These are phyloP conservation scores for Exophiala phaeomuriformis DNA, from an alignment of 2,329 filamentous ascomycete species.

Conservation along the genomic window DNA sequence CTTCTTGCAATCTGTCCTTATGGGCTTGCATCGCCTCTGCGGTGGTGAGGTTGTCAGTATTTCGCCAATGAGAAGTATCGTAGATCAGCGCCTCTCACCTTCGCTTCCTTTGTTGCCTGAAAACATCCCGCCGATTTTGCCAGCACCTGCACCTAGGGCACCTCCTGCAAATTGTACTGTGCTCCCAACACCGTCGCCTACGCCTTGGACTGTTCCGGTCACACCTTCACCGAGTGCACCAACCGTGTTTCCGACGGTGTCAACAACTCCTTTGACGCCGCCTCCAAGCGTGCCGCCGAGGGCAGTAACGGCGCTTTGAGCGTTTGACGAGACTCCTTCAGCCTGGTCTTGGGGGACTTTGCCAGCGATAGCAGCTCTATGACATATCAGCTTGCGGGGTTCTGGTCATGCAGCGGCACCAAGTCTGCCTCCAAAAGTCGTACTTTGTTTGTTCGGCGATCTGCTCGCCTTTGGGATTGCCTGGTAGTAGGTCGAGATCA, in stretches of 20 bases:
- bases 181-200: conserved; percentile 21
- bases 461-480: conserved; percentile 16
- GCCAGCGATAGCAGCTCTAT: conserved; percentile 16
- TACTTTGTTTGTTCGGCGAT: conserved; percentile 19
- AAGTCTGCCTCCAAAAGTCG: neutral
- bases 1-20: conserved; percentile 1
- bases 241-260: conserved; percentile 22
- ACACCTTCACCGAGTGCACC: conserved; percentile 20
- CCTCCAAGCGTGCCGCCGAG: conserved; percentile 22
- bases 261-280: conserved; percentile 23
- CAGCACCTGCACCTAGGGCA: conserved; percentile 20
- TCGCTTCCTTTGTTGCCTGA: conserved; percentile 11
- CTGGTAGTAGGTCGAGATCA: conserved; percentile 23
- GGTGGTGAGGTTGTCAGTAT: neutral
- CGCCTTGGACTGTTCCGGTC: conserved; percentile 19
- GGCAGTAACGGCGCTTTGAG: conserved; percentile 19
- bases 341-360: conserved; percentile 16
- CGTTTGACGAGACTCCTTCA: conserved; percentile 18
- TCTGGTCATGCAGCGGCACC: neutral
- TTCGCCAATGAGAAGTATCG: neutral
- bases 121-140: conserved; percentile 19
- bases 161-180: conserved; percentile 23
- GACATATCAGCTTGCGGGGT: neutral
- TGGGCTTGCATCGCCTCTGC: neutral
- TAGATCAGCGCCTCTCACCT: conserved; percentile 1